phyloP scores from a whole-genome alignment of 2,329 filamentous ascomycete species.

The Aspergillus clavatus region DNA sequence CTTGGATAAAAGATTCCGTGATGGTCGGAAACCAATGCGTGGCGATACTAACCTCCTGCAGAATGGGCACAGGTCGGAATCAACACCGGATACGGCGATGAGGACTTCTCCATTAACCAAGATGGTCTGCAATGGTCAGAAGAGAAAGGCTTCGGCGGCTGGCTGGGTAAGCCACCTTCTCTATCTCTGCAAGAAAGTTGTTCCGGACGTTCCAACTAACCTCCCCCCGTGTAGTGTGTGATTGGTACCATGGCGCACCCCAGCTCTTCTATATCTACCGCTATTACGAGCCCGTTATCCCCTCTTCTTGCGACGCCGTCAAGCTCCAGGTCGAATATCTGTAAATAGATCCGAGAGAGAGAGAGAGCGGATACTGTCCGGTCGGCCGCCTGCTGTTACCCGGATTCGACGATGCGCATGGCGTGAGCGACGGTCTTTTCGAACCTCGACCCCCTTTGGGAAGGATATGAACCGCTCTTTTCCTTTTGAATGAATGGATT shows the following conservation, averaged over 20 bases:
- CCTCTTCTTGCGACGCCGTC: slow-evolving; percentile 33
- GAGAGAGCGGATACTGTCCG: slow-evolving; percentile 2
- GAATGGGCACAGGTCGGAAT: slow-evolving; percentile 36
- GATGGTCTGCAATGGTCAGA: slow-evolving; percentile 25
- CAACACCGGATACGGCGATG: slow-evolving; percentile 29
- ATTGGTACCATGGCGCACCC: slow-evolving; percentile 38
- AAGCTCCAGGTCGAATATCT: slow-evolving; percentile 25
- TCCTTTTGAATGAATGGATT: not conserved
- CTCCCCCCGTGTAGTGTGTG: slow-evolving; percentile 28
- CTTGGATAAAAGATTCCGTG: too few species aligned
- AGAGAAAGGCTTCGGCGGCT: slow-evolving; percentile 33
- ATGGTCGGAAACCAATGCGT: too few species aligned
- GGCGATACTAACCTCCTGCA: slow-evolving; percentile 13
- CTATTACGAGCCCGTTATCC: slow-evolving; percentile 19
- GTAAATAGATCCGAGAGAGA: slow-evolving; percentile 15
- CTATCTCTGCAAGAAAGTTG: not conserved
- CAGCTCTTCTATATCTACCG: slow-evolving; percentile 37
- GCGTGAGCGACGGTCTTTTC: slow-evolving; percentile 2
- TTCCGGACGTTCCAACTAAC: not conserved
- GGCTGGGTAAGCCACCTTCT: slow-evolving; percentile 32
- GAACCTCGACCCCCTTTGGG: not conserved
- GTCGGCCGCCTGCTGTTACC: not conserved
- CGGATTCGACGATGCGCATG: slow-evolving; percentile 14
- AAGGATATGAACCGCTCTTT: not conserved
- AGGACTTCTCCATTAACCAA: slow-evolving; percentile 29